These are phyloP conservation scores for Pichia sp. DNA, from an alignment of 1,139 yeast genomes.

Conservation along the genomic window DNA sequence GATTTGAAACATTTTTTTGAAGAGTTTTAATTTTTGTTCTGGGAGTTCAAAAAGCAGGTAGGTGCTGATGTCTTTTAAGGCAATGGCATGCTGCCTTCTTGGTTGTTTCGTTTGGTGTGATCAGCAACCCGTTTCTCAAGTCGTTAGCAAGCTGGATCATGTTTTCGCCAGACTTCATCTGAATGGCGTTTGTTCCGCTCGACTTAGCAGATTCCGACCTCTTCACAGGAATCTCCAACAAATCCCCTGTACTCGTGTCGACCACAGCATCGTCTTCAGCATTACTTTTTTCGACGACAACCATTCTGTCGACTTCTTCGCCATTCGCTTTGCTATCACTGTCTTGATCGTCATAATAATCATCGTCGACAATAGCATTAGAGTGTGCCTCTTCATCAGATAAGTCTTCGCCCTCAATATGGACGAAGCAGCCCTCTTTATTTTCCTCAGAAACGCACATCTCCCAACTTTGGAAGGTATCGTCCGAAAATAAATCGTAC, in stretches of 20 bases:
- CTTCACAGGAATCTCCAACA: conserved; percentile 10
- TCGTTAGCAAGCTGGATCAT: conserved; percentile 14
- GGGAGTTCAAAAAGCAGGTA: conserved; percentile 16
- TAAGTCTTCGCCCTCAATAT: conserved; percentile 14
- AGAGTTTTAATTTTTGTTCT: too few relatives aligned
- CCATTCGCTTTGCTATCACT: not conserved
- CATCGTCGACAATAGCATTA: not conserved
- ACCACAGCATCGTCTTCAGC: not conserved
- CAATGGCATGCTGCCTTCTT: conserved; percentile 24
- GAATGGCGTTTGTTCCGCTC: conserved; percentile 12
- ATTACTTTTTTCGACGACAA: not conserved
- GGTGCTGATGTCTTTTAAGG: conserved; percentile 28
- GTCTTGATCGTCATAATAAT: not conserved
- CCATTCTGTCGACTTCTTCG: not conserved
- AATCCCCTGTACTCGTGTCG: conserved; percentile 12
- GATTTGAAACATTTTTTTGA: too few relatives aligned
- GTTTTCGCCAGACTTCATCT: conserved; percentile 11
- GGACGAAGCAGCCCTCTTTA: conserved; percentile 15
- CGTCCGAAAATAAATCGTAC: conserved; percentile 53
- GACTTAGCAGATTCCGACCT: conserved; percentile 19
- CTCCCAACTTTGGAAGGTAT: conserved; percentile 60
- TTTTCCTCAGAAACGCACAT: conserved; percentile 59
- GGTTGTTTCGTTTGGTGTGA: conserved; percentile 27
- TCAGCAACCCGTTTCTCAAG: conserved; percentile 14
- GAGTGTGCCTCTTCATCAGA: not conserved